A percentile compares a stretch with the other conserved stretches of the same genome.
Conservation (phyloP, 441 rosid genomes). For the Flueggea neowawraea region DNA sequence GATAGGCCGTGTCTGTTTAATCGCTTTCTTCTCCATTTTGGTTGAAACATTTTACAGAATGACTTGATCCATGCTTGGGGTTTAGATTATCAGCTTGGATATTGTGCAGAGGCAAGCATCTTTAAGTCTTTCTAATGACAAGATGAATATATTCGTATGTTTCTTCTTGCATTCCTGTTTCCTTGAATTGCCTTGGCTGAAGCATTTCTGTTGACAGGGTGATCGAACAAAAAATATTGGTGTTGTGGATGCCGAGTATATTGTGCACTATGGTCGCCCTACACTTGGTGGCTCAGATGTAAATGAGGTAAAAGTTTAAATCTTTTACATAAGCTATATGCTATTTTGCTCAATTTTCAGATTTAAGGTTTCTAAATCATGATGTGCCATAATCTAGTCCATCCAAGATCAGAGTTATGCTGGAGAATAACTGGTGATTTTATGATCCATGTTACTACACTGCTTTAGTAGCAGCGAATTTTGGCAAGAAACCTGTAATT, state of each 20-base stretch:
- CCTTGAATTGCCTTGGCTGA: background rate
- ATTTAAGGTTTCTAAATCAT: too few relatives aligned
- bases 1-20: too few relatives aligned
- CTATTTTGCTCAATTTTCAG: background rate
- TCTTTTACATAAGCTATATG: background rate
- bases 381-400: too few relatives aligned
- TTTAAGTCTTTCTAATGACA: background rate
- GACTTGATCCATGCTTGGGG: conserved; percentile 84
- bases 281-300: conserved; percentile 46
- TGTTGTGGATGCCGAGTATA: conserved; percentile 66
- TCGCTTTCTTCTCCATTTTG: background rate
- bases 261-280: conserved; percentile 59
- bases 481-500: too few relatives aligned
- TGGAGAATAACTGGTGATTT: too few relatives aligned
- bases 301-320: conserved; percentile 28
- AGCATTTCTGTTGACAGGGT: conserved; percentile 33
- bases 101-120: conserved; percentile 59
- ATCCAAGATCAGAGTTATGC: too few relatives aligned
- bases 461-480: too few relatives aligned
- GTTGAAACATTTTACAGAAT: conserved; percentile 32
- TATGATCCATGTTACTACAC: too few relatives aligned
- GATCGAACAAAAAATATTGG: conserved; percentile 59
- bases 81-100: conserved; percentile 64
- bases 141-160: background rate
- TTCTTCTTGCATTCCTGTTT: background rate